Base-by-base conservation (phyloP, 1,284 basidiomycete species). In the Leccinum angustisporum region DNA sequence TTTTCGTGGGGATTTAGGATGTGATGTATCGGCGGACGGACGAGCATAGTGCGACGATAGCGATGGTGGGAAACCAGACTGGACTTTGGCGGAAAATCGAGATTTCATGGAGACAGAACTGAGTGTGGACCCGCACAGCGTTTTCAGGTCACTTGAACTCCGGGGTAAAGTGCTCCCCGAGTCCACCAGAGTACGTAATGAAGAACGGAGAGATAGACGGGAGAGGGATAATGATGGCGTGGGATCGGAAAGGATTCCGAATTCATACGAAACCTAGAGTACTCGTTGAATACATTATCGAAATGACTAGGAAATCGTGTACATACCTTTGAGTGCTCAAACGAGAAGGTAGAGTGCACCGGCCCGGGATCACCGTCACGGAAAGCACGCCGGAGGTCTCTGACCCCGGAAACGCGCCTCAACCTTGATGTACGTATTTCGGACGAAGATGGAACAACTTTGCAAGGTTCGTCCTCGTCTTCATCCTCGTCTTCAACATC, bases 321-420 rank as follows among this genome's bases (percentile, higher is more conserved):
- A 56, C 73, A 48, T 13, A 74, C 73, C 70, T 66, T 69, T 48
- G 61, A 64, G n/a, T 21, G 18, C 38, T 53, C 70, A 14, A 57
- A 40, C 13, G 64, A 57, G 11, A 62, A 58, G 5, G 25, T 33
- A 10, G 62, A 62, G 21, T 60, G 65, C 50, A 40, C 52, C 21
- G 61, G 59, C 11, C n/a, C 51, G 25, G 25, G 61, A 14, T 62
- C 61, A 21, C 52, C 38, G 8, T 65, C 63, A 61, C 63, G 59
- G 68, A 75, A 72, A 31, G 61, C 69, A 56, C 64, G 61, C 14
- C 73, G 70, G 34, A 72, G 63, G 58, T 72, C 67, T 52, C 46
- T 58, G 56, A 70, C 10, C n/a, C 68, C 68, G 34, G 65, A 55
- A 54, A 72, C 61, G 40, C 73, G 73, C 61, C 73, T 63, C 16